A percentile compares a stretch with the other conserved stretches of the same genome.
Conservation (phyloP, 164 flowering plant species). For the Chimonanthus salicifolius region DNA sequence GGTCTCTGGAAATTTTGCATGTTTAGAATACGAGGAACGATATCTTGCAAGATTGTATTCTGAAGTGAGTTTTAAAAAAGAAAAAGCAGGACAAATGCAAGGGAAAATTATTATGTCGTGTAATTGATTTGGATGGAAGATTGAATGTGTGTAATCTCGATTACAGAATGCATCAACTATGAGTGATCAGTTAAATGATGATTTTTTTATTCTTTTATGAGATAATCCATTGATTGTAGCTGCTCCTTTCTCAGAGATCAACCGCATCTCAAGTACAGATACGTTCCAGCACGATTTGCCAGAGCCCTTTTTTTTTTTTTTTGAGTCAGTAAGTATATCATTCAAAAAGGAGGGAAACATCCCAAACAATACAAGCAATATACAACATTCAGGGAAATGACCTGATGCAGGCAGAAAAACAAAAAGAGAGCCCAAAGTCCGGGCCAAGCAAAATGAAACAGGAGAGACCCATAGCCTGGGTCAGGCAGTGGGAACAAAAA, state of each 20-base stretch:
- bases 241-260: background rate
- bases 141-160: background rate
- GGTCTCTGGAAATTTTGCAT: background rate
- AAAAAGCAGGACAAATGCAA: background rate
- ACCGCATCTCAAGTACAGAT: no score
- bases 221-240: background rate
- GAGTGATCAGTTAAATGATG: background rate
- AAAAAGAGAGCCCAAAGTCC: no score
- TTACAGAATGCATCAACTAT: background rate
- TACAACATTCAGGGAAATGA: no score
- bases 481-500: no score
- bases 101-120: background rate
- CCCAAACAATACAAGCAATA: no score
- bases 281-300: no score
- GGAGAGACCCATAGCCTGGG: no score
- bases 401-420: no score
- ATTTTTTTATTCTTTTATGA: background rate
- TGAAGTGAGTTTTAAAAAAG: background rate
- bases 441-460: no score
- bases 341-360: no score
- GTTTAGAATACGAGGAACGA: background rate
- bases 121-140: background rate
- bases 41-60: background rate
- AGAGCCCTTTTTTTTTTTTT: no score
- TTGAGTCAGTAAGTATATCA: no score